phyloP scores from a whole-genome alignment of 129 eudicot genomes.

The Pittosporum tobira region DNA sequence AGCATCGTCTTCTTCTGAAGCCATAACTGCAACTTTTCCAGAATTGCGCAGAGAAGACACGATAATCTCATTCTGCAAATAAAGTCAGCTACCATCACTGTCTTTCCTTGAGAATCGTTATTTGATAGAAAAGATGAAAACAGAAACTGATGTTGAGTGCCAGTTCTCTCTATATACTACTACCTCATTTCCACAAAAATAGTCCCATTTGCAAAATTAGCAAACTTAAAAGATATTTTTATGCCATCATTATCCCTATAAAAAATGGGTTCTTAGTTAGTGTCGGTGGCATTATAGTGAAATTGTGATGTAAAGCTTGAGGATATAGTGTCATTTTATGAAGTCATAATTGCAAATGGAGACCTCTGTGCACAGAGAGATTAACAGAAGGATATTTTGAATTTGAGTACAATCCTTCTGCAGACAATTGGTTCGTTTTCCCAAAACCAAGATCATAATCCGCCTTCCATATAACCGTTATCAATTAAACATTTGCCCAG shows the following conservation, averaged over 20 bases:
- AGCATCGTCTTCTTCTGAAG: conserved; percentile 94
- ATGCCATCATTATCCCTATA: too few relatives aligned
- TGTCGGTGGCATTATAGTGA: too few relatives aligned
- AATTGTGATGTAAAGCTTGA: too few relatives aligned
- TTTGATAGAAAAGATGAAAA: not conserved
- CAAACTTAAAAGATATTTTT: too few relatives aligned
- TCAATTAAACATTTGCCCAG: too few relatives aligned
- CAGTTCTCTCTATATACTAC: too few relatives aligned
- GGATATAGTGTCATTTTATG: too few relatives aligned
- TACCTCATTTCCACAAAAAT: too few relatives aligned
- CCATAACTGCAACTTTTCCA: conserved; percentile 98
- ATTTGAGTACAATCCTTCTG: not conserved
- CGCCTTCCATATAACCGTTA: not conserved
- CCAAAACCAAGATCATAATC: not conserved
- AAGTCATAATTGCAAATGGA: too few relatives aligned
- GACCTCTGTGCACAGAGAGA: too few relatives aligned
- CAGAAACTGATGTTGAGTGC: not conserved
- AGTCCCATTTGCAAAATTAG: too few relatives aligned
- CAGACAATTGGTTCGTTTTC: not conserved
- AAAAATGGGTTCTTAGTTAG: too few relatives aligned
- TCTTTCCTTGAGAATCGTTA: not conserved
- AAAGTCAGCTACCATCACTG: not conserved
- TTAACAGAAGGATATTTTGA: not conserved
- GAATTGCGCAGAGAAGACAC: conserved; percentile 62
- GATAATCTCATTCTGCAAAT: conserved; percentile 76